A percentile compares a stretch with the other conserved stretches of the same genome.
Conservation (phyloP, 176 grass and related monocot genomes). For the Aegilops speltoides region DNA sequence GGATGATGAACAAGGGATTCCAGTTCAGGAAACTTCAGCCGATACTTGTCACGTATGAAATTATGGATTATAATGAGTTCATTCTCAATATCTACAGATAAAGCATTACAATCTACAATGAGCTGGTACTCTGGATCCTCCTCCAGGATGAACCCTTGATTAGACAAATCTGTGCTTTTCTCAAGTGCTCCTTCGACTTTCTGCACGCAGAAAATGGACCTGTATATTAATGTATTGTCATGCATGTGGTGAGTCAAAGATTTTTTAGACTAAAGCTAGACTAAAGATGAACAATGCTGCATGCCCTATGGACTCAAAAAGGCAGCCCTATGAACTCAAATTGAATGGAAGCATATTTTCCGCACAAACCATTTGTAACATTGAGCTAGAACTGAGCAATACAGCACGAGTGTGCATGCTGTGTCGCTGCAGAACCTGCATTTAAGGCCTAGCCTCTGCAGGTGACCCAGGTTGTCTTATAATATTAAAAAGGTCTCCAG, state of each 20-base stretch:
- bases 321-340: not conserved
- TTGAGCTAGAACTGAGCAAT: not conserved
- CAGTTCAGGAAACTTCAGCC: constrained; percentile 79
- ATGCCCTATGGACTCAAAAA: not conserved
- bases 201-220: constrained; percentile 29
- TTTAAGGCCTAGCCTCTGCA: not conserved
- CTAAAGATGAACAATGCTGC: not conserved
- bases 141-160: constrained; percentile 59
- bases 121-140: constrained; percentile 89
- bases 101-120: constrained; percentile 84
- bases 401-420: not conserved
- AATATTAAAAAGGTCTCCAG: not conserved
- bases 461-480: not conserved
- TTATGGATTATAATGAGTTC: constrained; percentile 96
- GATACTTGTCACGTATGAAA: constrained; percentile 89
- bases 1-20: constrained; percentile 95
- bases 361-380: not conserved
- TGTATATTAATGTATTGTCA: not conserved
- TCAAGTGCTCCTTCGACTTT: constrained; percentile 85
- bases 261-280: not conserved
- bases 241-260: not conserved
- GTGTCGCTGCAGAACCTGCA: not conserved
- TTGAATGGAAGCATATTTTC: not conserved
- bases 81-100: constrained; percentile 92
- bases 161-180: constrained; percentile 47